Evolutionary conservation across 2,329 filamentous ascomycete genomes (phyloP).

Genomic region (Aspergillus pseudotamarii): DNA sequence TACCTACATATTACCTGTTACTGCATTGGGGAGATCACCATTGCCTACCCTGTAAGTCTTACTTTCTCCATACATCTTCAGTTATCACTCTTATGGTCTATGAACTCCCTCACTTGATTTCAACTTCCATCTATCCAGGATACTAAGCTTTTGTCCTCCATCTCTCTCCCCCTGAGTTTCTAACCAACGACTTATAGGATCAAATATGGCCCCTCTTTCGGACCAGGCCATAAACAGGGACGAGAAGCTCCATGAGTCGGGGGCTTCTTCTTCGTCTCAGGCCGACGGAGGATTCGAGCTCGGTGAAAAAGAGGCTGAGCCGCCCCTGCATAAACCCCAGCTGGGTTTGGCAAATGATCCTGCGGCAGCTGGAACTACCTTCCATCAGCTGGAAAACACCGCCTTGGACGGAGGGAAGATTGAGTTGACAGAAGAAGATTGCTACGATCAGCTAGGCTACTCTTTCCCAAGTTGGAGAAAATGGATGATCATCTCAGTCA

Average conservation of each 20-base stretch:
- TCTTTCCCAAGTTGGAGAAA: constrained; percentile 65
- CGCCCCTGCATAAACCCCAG: constrained; percentile 14
- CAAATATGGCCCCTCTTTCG: constrained; percentile 24
- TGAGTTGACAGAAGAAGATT: constrained; percentile 58
- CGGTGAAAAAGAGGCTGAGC: constrained; percentile 16
- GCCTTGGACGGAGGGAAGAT: constrained; percentile 26
- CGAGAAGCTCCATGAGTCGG: constrained; percentile 34
- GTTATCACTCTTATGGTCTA: background rate
- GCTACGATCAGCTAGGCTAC: constrained; percentile 68
- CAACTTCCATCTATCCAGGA: background rate
- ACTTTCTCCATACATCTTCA: background rate
- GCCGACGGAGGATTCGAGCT: constrained; percentile 27
- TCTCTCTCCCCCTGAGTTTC: background rate
- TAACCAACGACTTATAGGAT: background rate
- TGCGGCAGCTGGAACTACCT: constrained; percentile 18
- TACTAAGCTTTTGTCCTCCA: background rate
- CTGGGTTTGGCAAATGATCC: constrained; percentile 17
- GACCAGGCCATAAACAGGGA: constrained; percentile 21
- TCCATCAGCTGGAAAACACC: constrained; percentile 31
- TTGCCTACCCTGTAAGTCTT: background rate
- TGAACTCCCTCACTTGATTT: background rate
- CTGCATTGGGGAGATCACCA: background rate
- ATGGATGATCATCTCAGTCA: constrained; percentile 72
- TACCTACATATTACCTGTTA: background rate
- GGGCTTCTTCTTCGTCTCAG: constrained; percentile 37